Evolutionary conservation across 2,329 filamentous ascomycete species (phyloP).

Genomic region (Neofusicoccum parvum): DNA sequence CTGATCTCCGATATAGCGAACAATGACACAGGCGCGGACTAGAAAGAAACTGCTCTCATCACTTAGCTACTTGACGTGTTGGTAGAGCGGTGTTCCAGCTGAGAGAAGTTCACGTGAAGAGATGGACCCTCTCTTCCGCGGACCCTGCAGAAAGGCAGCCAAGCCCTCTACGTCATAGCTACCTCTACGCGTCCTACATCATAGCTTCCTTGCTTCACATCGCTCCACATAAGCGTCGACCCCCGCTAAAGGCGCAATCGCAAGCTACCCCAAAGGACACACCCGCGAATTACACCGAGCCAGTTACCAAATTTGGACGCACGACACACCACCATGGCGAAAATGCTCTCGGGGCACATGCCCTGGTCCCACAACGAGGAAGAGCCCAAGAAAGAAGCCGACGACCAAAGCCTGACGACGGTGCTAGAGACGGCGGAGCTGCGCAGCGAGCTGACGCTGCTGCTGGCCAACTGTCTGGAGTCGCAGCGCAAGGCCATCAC

Average conservation of each 20-base stretch:
- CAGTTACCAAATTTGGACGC: background rate
- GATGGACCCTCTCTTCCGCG: background rate
- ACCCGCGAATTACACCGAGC: background rate
- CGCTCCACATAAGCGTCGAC: background rate
- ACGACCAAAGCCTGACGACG: slow-evolving; percentile 7
- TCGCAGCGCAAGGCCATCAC: slow-evolving; percentile 45
- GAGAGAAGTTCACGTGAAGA: background rate
- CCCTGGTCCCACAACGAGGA: slow-evolving; percentile 14
- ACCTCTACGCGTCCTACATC: background rate
- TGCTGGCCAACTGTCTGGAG: slow-evolving; percentile 50
- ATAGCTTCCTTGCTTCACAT: slow-evolving; percentile 19
- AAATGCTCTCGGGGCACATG: slow-evolving; percentile 15
- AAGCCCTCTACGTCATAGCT: slow-evolving; percentile 21
- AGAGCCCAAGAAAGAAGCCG: background rate
- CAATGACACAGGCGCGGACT: no score
- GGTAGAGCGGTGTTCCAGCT: no score
- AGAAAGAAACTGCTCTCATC: no score
- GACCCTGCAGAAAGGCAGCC: slow-evolving; percentile 13
- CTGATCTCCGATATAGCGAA: no score
- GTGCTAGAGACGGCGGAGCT: slow-evolving; percentile 46
- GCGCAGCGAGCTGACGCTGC: slow-evolving; percentile 47
- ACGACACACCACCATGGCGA: background rate
- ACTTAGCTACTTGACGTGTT: no score
- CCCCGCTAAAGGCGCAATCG: background rate
- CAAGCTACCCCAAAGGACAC: background rate